Conservation (phyloP, 176 grass and related monocot species). For the Carex pumila region DNA sequence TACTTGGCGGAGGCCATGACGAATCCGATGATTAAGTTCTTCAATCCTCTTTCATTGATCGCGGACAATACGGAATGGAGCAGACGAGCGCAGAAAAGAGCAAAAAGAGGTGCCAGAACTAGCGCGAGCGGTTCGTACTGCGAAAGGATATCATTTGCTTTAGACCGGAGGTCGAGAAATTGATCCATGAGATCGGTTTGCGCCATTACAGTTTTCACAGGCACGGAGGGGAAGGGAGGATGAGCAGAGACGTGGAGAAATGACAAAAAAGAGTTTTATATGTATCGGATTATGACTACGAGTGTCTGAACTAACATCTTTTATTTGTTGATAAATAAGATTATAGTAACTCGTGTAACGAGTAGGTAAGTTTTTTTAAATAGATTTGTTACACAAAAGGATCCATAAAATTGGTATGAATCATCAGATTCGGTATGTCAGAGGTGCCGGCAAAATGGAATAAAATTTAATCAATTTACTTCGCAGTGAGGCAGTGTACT, state of each 20-base stretch:
- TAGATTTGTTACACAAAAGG: not conserved
- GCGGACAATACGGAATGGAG: constrained; percentile 29
- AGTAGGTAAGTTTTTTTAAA: not conserved
- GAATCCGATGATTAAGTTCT: constrained; percentile 36
- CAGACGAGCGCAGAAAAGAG: constrained; percentile 47
- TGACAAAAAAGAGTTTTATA: constrained; percentile 2
- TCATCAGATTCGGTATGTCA: not conserved
- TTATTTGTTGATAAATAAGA: not conserved
- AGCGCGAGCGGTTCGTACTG: constrained; percentile 65
- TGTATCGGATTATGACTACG: not conserved
- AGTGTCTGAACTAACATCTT: not conserved
- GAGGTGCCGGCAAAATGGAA: not conserved
- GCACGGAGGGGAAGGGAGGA: not conserved
- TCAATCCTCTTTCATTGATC: constrained; percentile 53
- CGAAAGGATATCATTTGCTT: constrained; percentile 46
- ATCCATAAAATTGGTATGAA: not conserved
- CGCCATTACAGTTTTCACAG: not conserved
- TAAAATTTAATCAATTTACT: not conserved
- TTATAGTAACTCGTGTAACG: not conserved
- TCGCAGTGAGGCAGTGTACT: no score
- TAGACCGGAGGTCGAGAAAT: constrained; percentile 39
- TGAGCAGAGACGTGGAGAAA: not conserved
- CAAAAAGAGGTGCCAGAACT: constrained; percentile 51
- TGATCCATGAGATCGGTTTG: constrained; percentile 27
- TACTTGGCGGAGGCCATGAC: constrained; percentile 57